These are phyloP conservation scores for Colletotrichum sp. DNA, from an alignment of 2,329 filamentous ascomycete species.

Conservation along the genomic window DNA sequence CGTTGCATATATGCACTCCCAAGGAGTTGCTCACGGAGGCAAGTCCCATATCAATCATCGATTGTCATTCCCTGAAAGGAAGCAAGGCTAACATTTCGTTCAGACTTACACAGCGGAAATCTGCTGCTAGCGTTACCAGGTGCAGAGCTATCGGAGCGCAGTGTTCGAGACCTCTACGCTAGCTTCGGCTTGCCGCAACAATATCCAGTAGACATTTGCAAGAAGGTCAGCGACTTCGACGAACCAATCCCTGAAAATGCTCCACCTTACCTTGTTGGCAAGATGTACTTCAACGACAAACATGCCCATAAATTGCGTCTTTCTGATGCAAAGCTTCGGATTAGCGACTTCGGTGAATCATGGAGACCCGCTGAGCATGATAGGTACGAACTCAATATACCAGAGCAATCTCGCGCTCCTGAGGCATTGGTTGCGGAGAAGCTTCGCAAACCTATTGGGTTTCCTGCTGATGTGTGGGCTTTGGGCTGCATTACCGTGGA, in stretches of 20 bases:
- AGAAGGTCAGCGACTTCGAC: neutral
- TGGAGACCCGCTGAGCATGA: neutral
- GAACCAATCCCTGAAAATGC: neutral
- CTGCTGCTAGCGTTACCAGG: rapidly evolving
- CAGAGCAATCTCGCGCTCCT: neutral
- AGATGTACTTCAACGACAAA: neutral
- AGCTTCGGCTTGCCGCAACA: neutral
- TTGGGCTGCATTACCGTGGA: neutral
- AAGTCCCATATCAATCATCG: no score
- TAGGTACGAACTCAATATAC: neutral
- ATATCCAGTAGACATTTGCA: neutral
- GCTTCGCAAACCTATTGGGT: rapidly evolving
- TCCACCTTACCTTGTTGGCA: neutral
- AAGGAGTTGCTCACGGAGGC: neutral
- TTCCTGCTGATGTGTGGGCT: neutral
- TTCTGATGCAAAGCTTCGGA: neutral
- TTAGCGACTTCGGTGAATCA: neutral
- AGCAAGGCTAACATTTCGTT: neutral
- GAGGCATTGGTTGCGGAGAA: neutral
- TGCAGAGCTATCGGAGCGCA: neutral
- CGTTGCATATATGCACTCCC: neutral
- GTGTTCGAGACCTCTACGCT: neutral
- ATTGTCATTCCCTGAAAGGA: rapidly evolving
- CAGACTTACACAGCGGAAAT: neutral
- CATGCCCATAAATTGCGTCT: neutral